A percentile compares a stretch with the other conserved stretches of the same genome.
These are phyloP conservation scores for Alternaria conjuncta DNA, from an alignment of 2,329 filamentous ascomycete genomes.

Conservation along the genomic window DNA sequence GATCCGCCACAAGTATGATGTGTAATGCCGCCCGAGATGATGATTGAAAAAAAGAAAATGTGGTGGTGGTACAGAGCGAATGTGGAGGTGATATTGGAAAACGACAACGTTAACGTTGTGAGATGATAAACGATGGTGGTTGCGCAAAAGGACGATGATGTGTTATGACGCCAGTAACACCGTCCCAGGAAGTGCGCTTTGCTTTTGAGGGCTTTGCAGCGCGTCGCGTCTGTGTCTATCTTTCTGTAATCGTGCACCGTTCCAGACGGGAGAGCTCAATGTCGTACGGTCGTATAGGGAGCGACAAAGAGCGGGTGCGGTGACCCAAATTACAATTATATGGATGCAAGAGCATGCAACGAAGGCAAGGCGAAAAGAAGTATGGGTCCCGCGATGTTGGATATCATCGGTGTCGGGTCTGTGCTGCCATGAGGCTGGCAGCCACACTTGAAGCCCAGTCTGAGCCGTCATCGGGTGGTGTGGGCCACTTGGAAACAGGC, in stretches of 20 bases:
- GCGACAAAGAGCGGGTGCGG: conserved; percentile 36
- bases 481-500: conserved; percentile 80
- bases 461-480: conserved; percentile 82
- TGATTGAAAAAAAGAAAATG: conserved; percentile 30
- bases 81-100: conserved; percentile 26
- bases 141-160: conserved; percentile 22
- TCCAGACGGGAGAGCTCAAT: conserved; percentile 46
- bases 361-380: conserved; percentile 32
- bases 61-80: conserved; percentile 31
- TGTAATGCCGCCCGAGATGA: conserved; percentile 33
- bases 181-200: conserved; percentile 33
- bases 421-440: conserved; percentile 65
- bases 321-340: conserved; percentile 44
- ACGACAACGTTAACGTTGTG: conserved; percentile 25
- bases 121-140: conserved; percentile 33
- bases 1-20: conserved; percentile 20
- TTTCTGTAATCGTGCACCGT: conserved; percentile 42
- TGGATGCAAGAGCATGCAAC: conserved; percentile 31
- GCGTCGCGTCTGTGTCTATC: conserved; percentile 26
- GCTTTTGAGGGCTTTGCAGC: conserved; percentile 30
- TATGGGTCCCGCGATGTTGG: conserved; percentile 12
- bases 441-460: conserved; percentile 88
- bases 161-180: conserved; percentile 39
- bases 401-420: conserved; percentile 46
- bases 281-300: conserved; percentile 44